phyloP scores from a whole-genome alignment of 495 filamentous ascomycete species.

The Halenospora varia region DNA sequence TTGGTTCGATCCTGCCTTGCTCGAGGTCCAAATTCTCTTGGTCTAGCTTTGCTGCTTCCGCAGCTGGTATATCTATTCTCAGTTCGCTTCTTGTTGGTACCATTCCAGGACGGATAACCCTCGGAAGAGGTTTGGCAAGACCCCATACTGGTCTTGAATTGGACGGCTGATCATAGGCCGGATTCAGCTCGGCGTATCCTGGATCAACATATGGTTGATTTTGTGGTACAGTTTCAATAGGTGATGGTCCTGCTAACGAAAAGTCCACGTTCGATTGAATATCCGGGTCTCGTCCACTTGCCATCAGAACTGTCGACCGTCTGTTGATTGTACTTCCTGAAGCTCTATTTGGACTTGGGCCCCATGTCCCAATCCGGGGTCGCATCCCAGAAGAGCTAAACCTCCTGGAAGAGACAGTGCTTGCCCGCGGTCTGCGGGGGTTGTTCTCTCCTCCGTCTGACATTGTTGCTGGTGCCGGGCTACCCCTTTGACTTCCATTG shows the following conservation, averaged over 20 bases:
- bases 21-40: slow-evolving; percentile 9
- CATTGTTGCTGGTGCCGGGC: neutral
- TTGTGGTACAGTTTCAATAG: slow-evolving; percentile 1
- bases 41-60: neutral
- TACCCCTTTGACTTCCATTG: neutral
- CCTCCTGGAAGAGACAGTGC: slow-evolving; percentile 1
- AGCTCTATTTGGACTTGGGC: neutral
- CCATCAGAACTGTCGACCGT: slow-evolving; percentile 1
- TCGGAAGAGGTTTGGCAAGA: slow-evolving; percentile 46
- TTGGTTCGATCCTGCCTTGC: slow-evolving; percentile 16
- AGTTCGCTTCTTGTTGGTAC: slow-evolving; percentile 34
- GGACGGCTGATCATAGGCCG: slow-evolving; percentile 16
- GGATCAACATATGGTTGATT: slow-evolving; percentile 22
- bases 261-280: slow-evolving; percentile 10
- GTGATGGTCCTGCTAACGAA: slow-evolving; percentile 10
- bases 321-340: slow-evolving; percentile 6
- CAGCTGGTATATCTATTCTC: slow-evolving; percentile 5
- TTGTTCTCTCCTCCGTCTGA: neutral
- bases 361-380: slow-evolving; percentile 6
- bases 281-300: slow-evolving; percentile 8
- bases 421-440: slow-evolving; percentile 10
- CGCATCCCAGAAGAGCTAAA: slow-evolving; percentile 7
- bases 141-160: slow-evolving; percentile 39
- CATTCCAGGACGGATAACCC: slow-evolving; percentile 42
- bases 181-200: slow-evolving; percentile 17